Evolutionary conservation across 257 asterid species (phyloP), one percentile per base, ranked within the genome.

Genomic region (Echium plantagineum): DNA sequence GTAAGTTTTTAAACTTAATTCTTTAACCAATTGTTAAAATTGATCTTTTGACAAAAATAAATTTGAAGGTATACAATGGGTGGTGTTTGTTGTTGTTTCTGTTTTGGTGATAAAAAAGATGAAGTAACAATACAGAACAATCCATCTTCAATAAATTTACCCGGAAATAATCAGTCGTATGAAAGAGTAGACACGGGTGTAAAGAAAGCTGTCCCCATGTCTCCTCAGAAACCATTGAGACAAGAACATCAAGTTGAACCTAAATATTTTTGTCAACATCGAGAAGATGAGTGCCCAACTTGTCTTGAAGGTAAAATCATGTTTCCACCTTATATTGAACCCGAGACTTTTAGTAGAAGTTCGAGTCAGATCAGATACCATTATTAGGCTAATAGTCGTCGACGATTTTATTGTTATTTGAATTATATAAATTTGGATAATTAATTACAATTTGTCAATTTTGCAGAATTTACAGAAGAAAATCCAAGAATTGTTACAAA

Each of bases 221-320:
- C 79, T 62, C 63, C 61, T 46, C 8, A 24, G 68, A 66, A 61
- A 55, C 52, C 75, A 22, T 57, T 62, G 5, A 64, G n/a, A 21
- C 20, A 5, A 52, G 55, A 49, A 58, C 22, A n/a, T 55, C 2
- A 35, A 28, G 32, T 28, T 35, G 64, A 28, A 15, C 59, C 42
- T 24, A 9, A 57, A 55, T 60, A 72, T 42, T 52, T 67, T 51
- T 71, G 57, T 6, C 74, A 74, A 56, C 77, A 74, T 6, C 82
- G 74, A 52, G 86, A 75, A 53, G 86, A 83, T 28, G 83, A 55
- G 9, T 83, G 94, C 51, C 86, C 90, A 0, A 84, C 90, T 3
- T 86, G 95, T 63, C 81, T 86, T 48, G 90, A 82, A 70, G 95
- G 94, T 86, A 56, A 55, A 9, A 22, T 58, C 21, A 15, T 7